phyloP scores from a whole-genome alignment of 306 rosid genomes.

The Begonia masoniana region DNA sequence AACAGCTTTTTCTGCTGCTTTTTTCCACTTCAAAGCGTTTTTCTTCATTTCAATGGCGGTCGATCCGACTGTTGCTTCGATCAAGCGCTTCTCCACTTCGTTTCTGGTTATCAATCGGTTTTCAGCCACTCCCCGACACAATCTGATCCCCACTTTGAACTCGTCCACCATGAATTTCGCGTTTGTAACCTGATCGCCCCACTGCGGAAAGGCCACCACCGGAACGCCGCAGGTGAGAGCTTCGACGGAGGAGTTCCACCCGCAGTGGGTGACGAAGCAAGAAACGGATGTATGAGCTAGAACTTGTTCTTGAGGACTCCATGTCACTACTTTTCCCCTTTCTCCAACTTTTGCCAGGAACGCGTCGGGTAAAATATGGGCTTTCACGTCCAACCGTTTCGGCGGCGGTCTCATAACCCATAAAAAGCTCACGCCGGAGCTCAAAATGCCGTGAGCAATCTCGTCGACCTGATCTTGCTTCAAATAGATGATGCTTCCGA shows the following conservation, averaged over 20 bases:
- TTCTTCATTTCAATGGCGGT: slow-evolving; percentile 12
- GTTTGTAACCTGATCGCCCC: slow-evolving; percentile 55
- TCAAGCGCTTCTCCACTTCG: slow-evolving; percentile 12
- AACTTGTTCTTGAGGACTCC: slow-evolving; percentile 51
- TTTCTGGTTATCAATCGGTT: slow-evolving; percentile 13
- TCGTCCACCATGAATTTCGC: slow-evolving; percentile 33
- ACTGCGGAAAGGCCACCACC: slow-evolving; percentile 37
- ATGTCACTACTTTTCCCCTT: slow-evolving; percentile 32
- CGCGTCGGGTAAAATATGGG: slow-evolving; percentile 34
- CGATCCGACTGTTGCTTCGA: slow-evolving; percentile 18
- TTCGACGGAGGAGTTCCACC: slow-evolving; percentile 61
- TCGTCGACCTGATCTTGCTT: slow-evolving; percentile 38
- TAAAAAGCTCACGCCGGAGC: slow-evolving; percentile 24
- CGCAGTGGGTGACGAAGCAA: slow-evolving; percentile 56
- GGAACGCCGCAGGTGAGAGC: slow-evolving; percentile 44
- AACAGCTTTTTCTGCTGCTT: slow-evolving; percentile 10
- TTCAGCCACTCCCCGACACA: slow-evolving; percentile 20
- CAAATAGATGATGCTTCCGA: slow-evolving; percentile 33
- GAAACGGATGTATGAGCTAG: slow-evolving; percentile 37
- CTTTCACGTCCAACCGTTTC: not conserved
- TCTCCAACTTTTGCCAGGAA: slow-evolving; percentile 23
- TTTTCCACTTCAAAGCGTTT: slow-evolving; percentile 15
- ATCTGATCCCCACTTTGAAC: slow-evolving; percentile 14
- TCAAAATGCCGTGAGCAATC: slow-evolving; percentile 30
- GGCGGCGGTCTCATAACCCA: slow-evolving; percentile 43